Evolutionary conservation across 441 rosid species (phyloP), one percentile per base, ranked within the genome.

Genomic region (Mallotus japonicus): DNA sequence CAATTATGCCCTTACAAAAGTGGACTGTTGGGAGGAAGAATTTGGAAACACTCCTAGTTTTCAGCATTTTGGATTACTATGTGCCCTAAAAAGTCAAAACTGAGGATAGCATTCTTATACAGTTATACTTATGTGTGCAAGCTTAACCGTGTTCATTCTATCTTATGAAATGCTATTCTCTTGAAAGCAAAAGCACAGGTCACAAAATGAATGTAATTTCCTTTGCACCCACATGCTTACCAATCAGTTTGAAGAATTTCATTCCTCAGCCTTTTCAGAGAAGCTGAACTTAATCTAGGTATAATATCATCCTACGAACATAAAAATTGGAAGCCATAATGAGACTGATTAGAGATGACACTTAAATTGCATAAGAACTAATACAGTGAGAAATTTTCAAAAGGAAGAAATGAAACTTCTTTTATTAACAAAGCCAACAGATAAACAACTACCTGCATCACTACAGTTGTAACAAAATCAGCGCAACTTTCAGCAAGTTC

Each of bases 161-260:
- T 6, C 6, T 37, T 37, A 37, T 37, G 40, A 37, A 37, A 37
- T 37, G 40, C 40, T 37, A 4, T 37, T 37, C 40, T 37, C 40
- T 37, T 37, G 40, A 37, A 37, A 37, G 40, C 6, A 37, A 37
- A 37, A 34, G 9, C 67, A 68, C 55, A 40, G 55, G 8, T 24
- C 12, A 9, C 47, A n/a, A 50, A 54, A 57, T 28, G 28, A 40
- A 17, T 0, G 42, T 16, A 70, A 46, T 66, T 58, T 62, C 56
- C 69, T 28, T 40, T 13, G 56, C 44, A 17, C 47, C 67, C 37
- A 28, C 2, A 59, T 16, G 47, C 53, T 70, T 69, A 70, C 88
- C 96, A 92, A 77, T 94, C 95, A 4, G 97, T 94, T 75, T 86
- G 82, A 75, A 90, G 87, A 80, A 95, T 90, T 86, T 95, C 99